Percentiles rank a stretch among this genome's conserved stretches.
Evolutionary conservation across 2,329 filamentous ascomycete genomes (phyloP).

Genomic region (Aureobasidium vineae): DNA sequence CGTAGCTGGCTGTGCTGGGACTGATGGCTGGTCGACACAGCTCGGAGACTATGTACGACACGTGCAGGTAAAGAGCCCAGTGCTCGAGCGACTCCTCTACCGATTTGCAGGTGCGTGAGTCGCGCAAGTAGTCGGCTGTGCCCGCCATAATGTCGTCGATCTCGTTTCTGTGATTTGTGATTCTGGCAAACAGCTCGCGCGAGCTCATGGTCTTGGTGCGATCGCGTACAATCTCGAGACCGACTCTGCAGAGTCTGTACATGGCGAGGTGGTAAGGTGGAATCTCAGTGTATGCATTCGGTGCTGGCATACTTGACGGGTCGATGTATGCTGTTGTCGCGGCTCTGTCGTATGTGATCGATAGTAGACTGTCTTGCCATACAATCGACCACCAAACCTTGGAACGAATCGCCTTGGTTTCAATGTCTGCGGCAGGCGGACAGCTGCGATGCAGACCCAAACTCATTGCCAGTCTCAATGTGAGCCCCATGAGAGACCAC

Average conservation of each 20-base stretch:
- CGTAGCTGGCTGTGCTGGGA: conserved; percentile 46
- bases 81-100: conserved; percentile 58
- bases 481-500: conserved; percentile 61
- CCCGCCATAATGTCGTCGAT: conserved; percentile 59
- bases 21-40: conserved; percentile 61
- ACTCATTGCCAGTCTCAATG: conserved; percentile 59
- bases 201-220: conserved; percentile 56
- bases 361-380: conserved; percentile 64
- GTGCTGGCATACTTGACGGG: conserved; percentile 46
- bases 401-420: conserved; percentile 43
- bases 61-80: conserved; percentile 60
- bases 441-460: conserved; percentile 60
- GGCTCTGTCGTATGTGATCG: conserved; percentile 61
- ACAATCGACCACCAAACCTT: conserved; percentile 59
- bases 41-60: conserved; percentile 62
- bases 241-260: conserved; percentile 56
- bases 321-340: conserved; percentile 56
- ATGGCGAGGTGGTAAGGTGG: conserved; percentile 58
- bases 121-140: conserved; percentile 57
- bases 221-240: conserved; percentile 60
- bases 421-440: conserved; percentile 52
- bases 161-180: conserved; percentile 57
- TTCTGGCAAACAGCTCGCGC: conserved; percentile 52
- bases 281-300: conserved; percentile 38
- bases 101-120: conserved; percentile 50